Percentiles rank a stretch among this genome's conserved stretches.
Conservation (phyloP, 176 grass and related monocot genomes). For the Oryza officinalis region DNA sequence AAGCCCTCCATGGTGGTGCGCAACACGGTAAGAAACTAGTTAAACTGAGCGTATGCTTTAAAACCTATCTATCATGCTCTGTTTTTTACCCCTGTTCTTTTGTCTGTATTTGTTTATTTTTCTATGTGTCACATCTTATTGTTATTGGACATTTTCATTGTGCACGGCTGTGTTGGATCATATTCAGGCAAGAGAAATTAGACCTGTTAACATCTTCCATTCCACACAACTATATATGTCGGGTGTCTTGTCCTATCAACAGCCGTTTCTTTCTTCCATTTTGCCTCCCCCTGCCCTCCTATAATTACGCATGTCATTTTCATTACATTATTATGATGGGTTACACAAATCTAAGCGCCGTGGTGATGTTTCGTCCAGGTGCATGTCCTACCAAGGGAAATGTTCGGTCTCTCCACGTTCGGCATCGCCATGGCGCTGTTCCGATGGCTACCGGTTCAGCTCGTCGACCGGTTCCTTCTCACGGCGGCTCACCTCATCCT, state of each 20-base stretch:
- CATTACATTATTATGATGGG: background rate
- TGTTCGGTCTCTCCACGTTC: slow-evolving; percentile 85
- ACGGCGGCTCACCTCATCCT: slow-evolving; percentile 57
- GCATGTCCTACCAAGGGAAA: slow-evolving; percentile 83
- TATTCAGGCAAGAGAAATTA: slow-evolving; percentile 24
- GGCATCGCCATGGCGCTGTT: slow-evolving; percentile 76
- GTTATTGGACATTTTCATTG: slow-evolving; percentile 2
- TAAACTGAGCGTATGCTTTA: background rate
- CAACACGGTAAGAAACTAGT: slow-evolving; percentile 61
- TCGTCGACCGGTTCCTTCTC: slow-evolving; percentile 77
- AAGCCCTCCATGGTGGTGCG: slow-evolving; percentile 79
- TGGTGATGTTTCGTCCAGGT: slow-evolving; percentile 41
- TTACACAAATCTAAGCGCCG: background rate
- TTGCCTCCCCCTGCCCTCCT: background rate
- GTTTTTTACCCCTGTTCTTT: background rate
- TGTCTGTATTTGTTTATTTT: slow-evolving; percentile 12
- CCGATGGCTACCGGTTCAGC: slow-evolving; percentile 55
- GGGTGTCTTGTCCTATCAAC: slow-evolving; percentile 12
- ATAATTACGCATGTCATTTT: background rate
- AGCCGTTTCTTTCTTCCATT: background rate
- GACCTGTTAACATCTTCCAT: slow-evolving; percentile 3
- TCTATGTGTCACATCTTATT: background rate
- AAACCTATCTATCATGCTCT: background rate
- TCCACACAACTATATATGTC: background rate
- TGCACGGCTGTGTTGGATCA: slow-evolving; percentile 30